Base-by-base conservation (phyloP, 2,329 filamentous ascomycete genomes). In the Nothopassalora personata region DNA sequence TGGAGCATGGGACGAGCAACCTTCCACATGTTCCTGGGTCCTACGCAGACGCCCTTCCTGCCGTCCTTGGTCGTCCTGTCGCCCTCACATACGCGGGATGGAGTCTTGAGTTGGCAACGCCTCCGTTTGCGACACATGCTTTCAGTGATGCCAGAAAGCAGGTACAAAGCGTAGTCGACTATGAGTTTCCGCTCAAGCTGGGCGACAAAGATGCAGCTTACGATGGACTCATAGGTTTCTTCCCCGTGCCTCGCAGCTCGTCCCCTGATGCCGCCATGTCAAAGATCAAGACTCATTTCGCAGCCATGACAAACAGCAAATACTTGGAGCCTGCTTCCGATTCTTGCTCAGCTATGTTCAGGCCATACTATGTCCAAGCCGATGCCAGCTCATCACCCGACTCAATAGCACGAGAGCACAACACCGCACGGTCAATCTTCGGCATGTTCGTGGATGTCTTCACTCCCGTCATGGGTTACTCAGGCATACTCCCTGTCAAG, bases 51-150 rank as follows among this genome's bases (percentile, higher is more conserved):
- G 77, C 73, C 56, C 47, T 72, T 4, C 71, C 66, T 59, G 66
- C 74, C 0, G 61, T 78, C 8, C 66, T 78, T 1, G 77, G 77
- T 0, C 73, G 72, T 48, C 77, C 78, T 0, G 66, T 80, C 0
- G 77, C 77, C 0, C 68, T 80, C 0, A 72, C 74, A 13, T 76
- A 79, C 36, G 70, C 68, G 15, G 77, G 75, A 3, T 76, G 66
- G 66, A 73, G 70, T 0, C 58, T 79, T 0, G 77, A 80, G 64
- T 65, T 79, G 11, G 57, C 57, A 31, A 18, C 30, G 11, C 52
- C 52, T 8, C 36, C 53, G 5, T 33, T 23, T 23, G 15, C 10
- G 30, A 54, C 39, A 10, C 57, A 59, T 18, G 28, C 43, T 15
- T 55, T 45, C 46, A 31, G n/a, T 11, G 30, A 46, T 49, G 27